phyloP scores from a whole-genome alignment of 2,329 filamentous ascomycete species.

The Rutstroemia sydowiana region DNA sequence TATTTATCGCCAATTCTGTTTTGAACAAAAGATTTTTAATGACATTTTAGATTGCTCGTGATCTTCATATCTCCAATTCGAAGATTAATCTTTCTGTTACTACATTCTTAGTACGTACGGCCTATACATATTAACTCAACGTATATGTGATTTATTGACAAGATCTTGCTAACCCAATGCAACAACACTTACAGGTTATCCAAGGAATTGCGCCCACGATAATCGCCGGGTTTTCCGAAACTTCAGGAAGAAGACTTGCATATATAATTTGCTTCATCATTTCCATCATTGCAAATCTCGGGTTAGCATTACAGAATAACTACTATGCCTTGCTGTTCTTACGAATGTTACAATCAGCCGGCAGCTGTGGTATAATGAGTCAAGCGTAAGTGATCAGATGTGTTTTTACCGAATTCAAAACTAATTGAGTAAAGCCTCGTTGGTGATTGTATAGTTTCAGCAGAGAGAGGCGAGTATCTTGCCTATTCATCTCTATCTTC shows the following conservation, averaged over 20 bases:
- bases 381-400: no score
- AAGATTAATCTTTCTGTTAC: constrained; percentile 32
- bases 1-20: no score
- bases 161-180: not conserved
- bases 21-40: no score
- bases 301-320: constrained; percentile 40
- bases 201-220: constrained; percentile 51
- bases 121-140: no score
- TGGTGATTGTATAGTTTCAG: constrained; percentile 54
- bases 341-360: constrained; percentile 48
- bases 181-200: constrained; percentile 33
- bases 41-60: constrained; percentile 41
- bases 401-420: no score
- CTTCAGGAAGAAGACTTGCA: constrained; percentile 43
- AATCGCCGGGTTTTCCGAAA: constrained; percentile 47
- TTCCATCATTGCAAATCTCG: constrained; percentile 47
- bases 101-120: constrained; percentile 31
- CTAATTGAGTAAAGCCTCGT: constrained; percentile 54
- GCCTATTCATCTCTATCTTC: constrained; percentile 53
- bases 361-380: constrained; percentile 52
- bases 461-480: constrained; percentile 58
- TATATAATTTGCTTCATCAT: constrained; percentile 45
- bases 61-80: constrained; percentile 36
- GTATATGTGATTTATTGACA: not conserved
- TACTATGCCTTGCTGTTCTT: constrained; percentile 45